A percentile compares a stretch with the other conserved stretches of the same genome.
Conservation (phyloP, 306 rosid species). For the Glycyrrhiza uralensis region DNA sequence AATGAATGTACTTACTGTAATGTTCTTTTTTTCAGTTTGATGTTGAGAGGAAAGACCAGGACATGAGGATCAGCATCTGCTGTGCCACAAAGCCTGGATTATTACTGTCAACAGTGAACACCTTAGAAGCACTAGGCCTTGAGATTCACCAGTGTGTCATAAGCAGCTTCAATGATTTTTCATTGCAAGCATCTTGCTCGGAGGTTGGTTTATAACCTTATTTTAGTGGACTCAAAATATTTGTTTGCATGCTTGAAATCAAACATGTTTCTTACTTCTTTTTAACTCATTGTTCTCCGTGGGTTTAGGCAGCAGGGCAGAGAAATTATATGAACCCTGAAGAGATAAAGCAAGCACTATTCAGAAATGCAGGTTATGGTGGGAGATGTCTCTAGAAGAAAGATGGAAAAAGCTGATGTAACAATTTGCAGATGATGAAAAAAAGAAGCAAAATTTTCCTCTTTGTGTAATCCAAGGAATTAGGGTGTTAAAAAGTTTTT, state of each 20-base stretch:
- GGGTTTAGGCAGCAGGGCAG: conserved; percentile 56
- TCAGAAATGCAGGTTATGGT: conserved; percentile 98
- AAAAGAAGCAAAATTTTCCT: conserved; percentile 28
- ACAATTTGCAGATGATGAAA: conserved; percentile 29
- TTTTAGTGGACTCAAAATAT: not conserved
- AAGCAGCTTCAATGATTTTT: conserved; percentile 92
- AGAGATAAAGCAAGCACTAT: conserved; percentile 83
- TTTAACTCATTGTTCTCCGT: not conserved
- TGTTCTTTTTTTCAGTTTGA: conserved; percentile 57
- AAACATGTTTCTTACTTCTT: conserved; percentile 5
- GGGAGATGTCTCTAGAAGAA: conserved; percentile 71
- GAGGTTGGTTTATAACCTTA: conserved; percentile 52
- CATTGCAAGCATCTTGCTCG: conserved; percentile 92
- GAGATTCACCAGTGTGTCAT: conserved; percentile 96
- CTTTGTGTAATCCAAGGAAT: conserved; percentile 32
- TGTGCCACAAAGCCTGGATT: conserved; percentile 85
- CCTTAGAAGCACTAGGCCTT: conserved; percentile 83
- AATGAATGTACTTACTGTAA: not conserved
- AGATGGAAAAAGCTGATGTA: conserved; percentile 27
- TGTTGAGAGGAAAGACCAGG: conserved; percentile 70
- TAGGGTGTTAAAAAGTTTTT: conserved; percentile 40
- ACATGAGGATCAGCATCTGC: conserved; percentile 74
- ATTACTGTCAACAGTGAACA: conserved; percentile 77
- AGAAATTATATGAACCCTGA: conserved; percentile 52
- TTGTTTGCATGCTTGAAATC: conserved; percentile 16